Conservation (phyloP, 495 filamentous ascomycete genomes). For the Aspergillus sclerotiicarbonarius region DNA sequence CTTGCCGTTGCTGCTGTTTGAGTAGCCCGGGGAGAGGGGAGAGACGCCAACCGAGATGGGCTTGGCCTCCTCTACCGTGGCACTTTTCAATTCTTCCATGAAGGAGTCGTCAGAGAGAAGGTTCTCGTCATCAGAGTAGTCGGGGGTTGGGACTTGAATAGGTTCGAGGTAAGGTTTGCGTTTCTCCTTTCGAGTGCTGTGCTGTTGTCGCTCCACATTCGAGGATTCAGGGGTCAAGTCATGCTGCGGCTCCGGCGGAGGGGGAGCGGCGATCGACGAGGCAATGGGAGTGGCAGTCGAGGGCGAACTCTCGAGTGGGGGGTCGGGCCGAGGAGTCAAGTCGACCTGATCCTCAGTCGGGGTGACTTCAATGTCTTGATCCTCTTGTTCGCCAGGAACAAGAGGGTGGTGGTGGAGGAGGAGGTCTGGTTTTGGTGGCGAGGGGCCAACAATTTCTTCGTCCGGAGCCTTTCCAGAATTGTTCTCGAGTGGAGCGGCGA, state of each 20-base stretch:
- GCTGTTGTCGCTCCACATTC: slow-evolving; percentile 17
- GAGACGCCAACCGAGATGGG: slow-evolving; percentile 81
- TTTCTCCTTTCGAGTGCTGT: slow-evolving; percentile 39
- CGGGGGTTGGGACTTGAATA: slow-evolving; percentile 53
- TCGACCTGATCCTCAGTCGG: slow-evolving; percentile 15
- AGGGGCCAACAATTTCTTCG: slow-evolving; percentile 27
- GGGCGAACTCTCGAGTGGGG: slow-evolving; percentile 21
- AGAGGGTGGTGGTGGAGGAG: slow-evolving; percentile 18
- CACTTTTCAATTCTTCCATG: slow-evolving; percentile 83
- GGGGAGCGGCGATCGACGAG: slow-evolving; percentile 13
- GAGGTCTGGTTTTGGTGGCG: slow-evolving; percentile 22
- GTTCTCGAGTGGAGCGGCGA: slow-evolving; percentile 34
- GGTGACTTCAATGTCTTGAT: slow-evolving; percentile 4
- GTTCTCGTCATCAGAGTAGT: slow-evolving; percentile 60
- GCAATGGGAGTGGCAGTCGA: slow-evolving; percentile 20
- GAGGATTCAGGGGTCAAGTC: slow-evolving; percentile 24
- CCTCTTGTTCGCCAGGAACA: slow-evolving; percentile 19
- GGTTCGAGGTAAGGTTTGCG: slow-evolving; percentile 52
- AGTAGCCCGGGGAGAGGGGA: slow-evolving; percentile 67
- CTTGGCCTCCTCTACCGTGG: slow-evolving; percentile 78
- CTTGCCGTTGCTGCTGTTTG: slow-evolving; percentile 35
- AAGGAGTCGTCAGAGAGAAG: slow-evolving; percentile 81
- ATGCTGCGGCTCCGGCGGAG: slow-evolving; percentile 15
- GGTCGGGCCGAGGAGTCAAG: slow-evolving; percentile 19
- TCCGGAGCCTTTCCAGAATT: slow-evolving; percentile 27